phyloP scores from a whole-genome alignment of 108 stramenopile genomes.

The Pseudonitzschia pungens region DNA sequence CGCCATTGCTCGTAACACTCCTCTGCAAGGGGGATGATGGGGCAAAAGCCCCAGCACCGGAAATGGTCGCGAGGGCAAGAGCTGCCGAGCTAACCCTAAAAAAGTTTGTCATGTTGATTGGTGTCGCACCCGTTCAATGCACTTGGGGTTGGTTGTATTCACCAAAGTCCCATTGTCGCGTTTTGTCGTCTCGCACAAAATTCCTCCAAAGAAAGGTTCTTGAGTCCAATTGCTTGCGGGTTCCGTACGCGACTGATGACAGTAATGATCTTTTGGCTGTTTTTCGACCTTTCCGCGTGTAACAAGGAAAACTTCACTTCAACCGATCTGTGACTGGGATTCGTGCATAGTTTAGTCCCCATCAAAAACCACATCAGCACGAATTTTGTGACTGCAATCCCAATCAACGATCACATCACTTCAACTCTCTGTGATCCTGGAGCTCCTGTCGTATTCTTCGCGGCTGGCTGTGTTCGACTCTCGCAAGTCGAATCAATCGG shows the following conservation, averaged over 20 bases:
- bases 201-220: neutral
- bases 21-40: neutral
- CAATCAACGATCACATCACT: neutral
- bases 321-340: conserved; percentile 5
- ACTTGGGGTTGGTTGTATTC: neutral
- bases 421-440: neutral
- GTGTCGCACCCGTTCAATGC: neutral
- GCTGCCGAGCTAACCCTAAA: conserved; percentile 7
- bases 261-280: too few species aligned
- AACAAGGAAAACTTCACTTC: conserved; percentile 7
- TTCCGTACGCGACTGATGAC: too few species aligned
- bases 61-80: neutral
- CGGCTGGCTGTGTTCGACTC: neutral
- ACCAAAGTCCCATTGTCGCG: neutral
- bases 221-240: too few species aligned
- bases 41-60: conserved; percentile 11
- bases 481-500: neutral
- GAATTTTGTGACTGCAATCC: neutral
- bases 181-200: neutral
- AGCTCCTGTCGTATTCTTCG: neutral
- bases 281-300: conserved; percentile 3
- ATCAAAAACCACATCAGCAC: neutral
- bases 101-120: conserved; percentile 5
- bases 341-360: neutral
- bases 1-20: neutral